Evolutionary conservation across 2,329 filamentous ascomycete genomes (phyloP), one percentile per base, ranked within the genome.

Genomic region (Hypoxylon sp.): DNA sequence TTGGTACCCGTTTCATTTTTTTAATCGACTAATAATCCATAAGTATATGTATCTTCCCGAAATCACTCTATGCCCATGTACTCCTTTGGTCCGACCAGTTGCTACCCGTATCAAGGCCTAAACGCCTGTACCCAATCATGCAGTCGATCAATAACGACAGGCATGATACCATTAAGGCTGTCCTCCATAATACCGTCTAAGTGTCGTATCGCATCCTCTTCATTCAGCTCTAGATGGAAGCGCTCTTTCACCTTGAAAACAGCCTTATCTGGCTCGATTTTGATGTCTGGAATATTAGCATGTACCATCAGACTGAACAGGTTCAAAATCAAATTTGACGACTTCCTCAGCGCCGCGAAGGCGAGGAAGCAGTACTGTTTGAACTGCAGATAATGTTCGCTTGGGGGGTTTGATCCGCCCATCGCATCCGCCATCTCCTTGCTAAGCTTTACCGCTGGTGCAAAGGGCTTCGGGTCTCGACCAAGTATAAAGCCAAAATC

Each of bases 361-460:
- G 94, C 91, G 2, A 96, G 89, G 72, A 96, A 97, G 70, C 91
- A 96, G 71, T 97, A 96, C 64, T 95, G 90, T 68, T 94, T 94
- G 74, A 99, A 99, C 43, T 88, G 83, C 31, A 87, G 79, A 71
- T 96, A 99, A 56, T 95, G 87, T 15, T 89, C 83, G 51, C 68
- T 69, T 0, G 67, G 65, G 3, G 89, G 91, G 23, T 82, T 80
- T 5, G 86, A 81, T 8, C 94, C 94, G 29, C 95, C 95, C 91
- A 99, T 97, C 57, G 92, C 94, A 66, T 99, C 94, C 3, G 97
- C 90, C 94, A 99, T 99, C 68, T 99, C 93, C 63, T 92, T 93
- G 67, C 89, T 93, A 6, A 99, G 83, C 71, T 99, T 99, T 87
- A 99, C 96, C 42, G 93, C 86, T 0, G 94, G 94, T 0, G 94